Percentiles rank a stretch among this genome's conserved stretches.
These are phyloP conservation scores for Globisporangium alternatum DNA, from an alignment of 352 stramenopile genomes.

Conservation along the genomic window DNA sequence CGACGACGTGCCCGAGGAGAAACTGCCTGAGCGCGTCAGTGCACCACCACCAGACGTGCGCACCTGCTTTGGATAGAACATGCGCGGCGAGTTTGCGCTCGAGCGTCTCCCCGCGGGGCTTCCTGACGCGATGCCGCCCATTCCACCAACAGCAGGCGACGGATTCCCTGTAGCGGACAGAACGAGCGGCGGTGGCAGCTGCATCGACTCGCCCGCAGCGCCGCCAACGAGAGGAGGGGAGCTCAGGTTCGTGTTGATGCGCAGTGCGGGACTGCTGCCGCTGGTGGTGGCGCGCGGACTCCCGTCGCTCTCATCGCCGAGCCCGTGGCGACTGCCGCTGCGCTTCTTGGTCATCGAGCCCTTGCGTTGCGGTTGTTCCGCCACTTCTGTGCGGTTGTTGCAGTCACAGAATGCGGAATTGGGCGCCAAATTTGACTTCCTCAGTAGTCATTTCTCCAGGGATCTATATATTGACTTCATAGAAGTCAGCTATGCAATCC, in stretches of 20 bases:
- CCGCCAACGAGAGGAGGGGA: not conserved
- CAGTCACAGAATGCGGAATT: slow-evolving; percentile 1
- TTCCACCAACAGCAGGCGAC: not conserved
- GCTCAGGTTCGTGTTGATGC: slow-evolving; percentile 19
- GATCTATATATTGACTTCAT: not conserved
- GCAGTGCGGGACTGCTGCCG: slow-evolving; percentile 6
- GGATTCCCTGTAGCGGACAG: slow-evolving; percentile 5
- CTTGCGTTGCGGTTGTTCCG: not conserved
- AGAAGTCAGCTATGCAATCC: not conserved
- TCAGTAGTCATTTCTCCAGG: not conserved
- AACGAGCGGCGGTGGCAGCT: slow-evolving; percentile 6
- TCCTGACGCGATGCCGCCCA: not conserved
- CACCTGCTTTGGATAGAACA: slow-evolving; percentile 14
- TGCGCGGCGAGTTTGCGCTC: slow-evolving; percentile 15
- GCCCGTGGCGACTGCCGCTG: slow-evolving; percentile 13
- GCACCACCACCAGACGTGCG: not conserved
- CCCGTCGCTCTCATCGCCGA: not conserved
- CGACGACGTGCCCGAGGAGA: slow-evolving; percentile 20
- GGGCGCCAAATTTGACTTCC: not conserved
- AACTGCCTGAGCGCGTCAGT: slow-evolving; percentile 17
- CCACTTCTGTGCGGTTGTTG: not conserved
- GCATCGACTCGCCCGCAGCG: not conserved
- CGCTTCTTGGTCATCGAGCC: slow-evolving; percentile 19
- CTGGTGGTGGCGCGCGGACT: not conserved
- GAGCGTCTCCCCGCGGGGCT: slow-evolving; percentile 4